A percentile compares a stretch with the other conserved stretches of the same genome.
Evolutionary conservation across 176 grass and related monocot genomes (phyloP).

Genomic region (Pharus latifolius): DNA sequence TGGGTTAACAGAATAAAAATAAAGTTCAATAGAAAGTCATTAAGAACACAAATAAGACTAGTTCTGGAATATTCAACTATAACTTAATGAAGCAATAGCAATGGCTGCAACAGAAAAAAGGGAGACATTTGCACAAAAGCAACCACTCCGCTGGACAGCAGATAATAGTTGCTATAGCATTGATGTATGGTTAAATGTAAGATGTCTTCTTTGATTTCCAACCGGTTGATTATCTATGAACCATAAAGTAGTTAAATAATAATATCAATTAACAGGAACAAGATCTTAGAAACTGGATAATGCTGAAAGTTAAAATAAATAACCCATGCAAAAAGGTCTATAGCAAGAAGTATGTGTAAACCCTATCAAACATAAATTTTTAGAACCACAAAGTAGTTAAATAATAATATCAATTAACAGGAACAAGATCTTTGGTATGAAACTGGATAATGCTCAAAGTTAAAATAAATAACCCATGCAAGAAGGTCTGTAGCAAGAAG

Average conservation of each 20-base stretch:
- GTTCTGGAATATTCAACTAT: too few species aligned
- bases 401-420: not conserved
- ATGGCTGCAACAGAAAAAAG: too few species aligned
- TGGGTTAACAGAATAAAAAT: too few species aligned
- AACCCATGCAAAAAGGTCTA: not conserved
- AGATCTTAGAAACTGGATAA: not conserved
- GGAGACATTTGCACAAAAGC: too few species aligned
- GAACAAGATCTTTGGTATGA: not conserved
- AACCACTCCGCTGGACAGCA: too few species aligned
- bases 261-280: not conserved
- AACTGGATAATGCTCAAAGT: not conserved
- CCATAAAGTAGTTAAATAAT: not conserved
- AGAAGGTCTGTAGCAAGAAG: not conserved
- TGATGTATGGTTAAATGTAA: too few species aligned
- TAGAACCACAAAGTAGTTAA: not conserved
- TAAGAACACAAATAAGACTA: too few species aligned
- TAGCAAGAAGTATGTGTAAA: not conserved
- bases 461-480: not conserved
- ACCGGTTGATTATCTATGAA: too few species aligned
- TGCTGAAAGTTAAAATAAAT: not conserved
- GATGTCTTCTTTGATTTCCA: too few species aligned
- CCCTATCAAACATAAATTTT: not conserved
- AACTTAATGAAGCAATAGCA: too few species aligned
- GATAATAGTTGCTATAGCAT: too few species aligned
- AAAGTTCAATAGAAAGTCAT: too few species aligned